These are phyloP conservation scores for Myxozyma monticola DNA, from an alignment of 805 yeast genomes.

Conservation along the genomic window DNA sequence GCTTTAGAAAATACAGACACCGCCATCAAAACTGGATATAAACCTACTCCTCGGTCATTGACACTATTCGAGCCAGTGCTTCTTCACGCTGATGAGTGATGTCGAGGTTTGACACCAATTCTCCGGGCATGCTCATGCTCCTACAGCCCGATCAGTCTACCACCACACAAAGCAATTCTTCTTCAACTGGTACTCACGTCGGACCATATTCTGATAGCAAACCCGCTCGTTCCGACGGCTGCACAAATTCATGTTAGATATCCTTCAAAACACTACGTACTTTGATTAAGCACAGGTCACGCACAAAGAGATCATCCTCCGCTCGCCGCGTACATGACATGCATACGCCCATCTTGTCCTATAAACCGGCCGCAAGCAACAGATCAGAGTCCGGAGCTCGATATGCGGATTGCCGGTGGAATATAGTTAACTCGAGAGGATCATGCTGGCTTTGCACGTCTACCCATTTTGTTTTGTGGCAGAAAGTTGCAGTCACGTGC, in stretches of 20 bases:
- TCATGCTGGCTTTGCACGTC: too few species aligned
- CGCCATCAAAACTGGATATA: neutral
- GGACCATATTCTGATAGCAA: constrained; percentile 28
- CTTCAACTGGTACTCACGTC: constrained; percentile 17
- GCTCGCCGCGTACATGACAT: constrained; percentile 23
- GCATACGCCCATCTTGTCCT: constrained; percentile 24
- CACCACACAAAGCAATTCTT: neutral
- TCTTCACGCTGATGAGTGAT: constrained; percentile 15
- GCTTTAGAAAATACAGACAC: neutral
- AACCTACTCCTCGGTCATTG: constrained; percentile 27
- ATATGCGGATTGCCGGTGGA: too few species aligned
- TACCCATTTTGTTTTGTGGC: too few species aligned
- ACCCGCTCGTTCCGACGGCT: constrained; percentile 27
- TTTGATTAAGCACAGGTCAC: too few species aligned
- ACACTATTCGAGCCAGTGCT: constrained; percentile 28
- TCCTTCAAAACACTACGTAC: too few species aligned
- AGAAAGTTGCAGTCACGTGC: too few species aligned
- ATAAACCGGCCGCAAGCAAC: too few species aligned
- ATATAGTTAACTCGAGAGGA: too few species aligned
- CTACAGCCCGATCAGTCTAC: neutral
- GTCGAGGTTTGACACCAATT: constrained; percentile 3
- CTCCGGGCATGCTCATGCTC: constrained; percentile 20
- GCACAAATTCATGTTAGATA: neutral
- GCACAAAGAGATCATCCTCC: constrained; percentile 26
- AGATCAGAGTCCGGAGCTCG: too few species aligned